Base-by-base conservation (phyloP, 768 basidiomycete species). In the Rhodotorula paludigena region DNA sequence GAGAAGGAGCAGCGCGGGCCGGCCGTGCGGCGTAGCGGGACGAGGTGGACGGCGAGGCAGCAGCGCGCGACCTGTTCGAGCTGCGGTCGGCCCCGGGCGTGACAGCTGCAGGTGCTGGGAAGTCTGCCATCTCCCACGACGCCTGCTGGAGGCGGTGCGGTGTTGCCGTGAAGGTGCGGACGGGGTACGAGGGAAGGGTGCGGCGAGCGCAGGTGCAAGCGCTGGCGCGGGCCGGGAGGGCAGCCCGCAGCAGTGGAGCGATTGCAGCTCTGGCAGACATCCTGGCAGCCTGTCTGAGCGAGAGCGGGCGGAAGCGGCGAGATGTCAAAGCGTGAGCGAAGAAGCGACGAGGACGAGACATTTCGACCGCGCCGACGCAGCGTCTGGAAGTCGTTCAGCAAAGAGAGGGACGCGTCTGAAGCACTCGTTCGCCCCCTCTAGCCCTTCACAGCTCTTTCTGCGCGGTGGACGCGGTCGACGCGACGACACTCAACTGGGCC, bases 381-480 rank as follows among this genome's bases (percentile, higher is more conserved):
- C n/a, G n/a, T n/a, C n/a, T n/a, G n/a, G n/a, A n/a, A n/a, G n/a
- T n/a, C n/a, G n/a, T n/a, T n/a, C n/a, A n/a, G n/a, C n/a, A n/a
- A n/a, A n/a, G n/a, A n/a, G n/a, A n/a, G 42, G 41, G 47, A 48
- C 47, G 47, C 47, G 47, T 48, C 47, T 48, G n/a, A 48, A 15
- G 47, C 42, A 44, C 12, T 44, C n/a, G n/a, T n/a, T n/a, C n/a
- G n/a, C n/a, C n/a, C n/a, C n/a, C n/a, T n/a, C n/a, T n/a, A n/a
- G n/a, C n/a, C n/a, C n/a, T n/a, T n/a, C n/a, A n/a, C n/a, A 42
- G 18, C 41, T 18, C 41, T 10, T 42, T 18, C 41, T 42, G 41
- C 41, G 41, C 8, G 41, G 41, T 20, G 41, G 18, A 20, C 41
- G 41, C 6, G 41, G 8, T n/a, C 16, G 41, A 8, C 41, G 41